Evolutionary conservation across 257 asterid genomes (phyloP), one percentile per base, ranked within the genome.

Genomic region (Solanum piurae): DNA sequence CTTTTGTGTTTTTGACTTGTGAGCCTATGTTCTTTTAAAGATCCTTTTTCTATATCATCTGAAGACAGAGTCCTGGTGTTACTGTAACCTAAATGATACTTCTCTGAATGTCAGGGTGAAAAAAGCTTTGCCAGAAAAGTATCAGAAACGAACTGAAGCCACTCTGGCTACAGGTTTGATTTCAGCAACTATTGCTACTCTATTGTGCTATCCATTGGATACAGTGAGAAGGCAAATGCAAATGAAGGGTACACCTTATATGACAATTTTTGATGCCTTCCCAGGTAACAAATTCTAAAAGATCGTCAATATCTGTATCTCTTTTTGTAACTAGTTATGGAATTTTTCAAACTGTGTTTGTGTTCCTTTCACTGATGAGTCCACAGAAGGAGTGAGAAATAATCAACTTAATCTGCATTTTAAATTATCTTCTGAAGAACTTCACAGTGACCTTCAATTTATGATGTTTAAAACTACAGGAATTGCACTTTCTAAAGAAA

Each of bases 1-100:
- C 89, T 95, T 97, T 92, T 97, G 99, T 71, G 98, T 96, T 90
- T 97, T 97, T 91, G 98, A 97, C 96, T 92, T 97, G 99, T 97
- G 94, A 97, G 99, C 90, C 89, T 91, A 83, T 92, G 87, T 55
- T 92, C 89, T 90, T 60, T 38, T 74, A 88, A 86, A n/a, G 62
- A 89, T 71, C 62, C 42, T 55, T 21, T n/a, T 23, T 88, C n/a
- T 87, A 27, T 27, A 12, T 87, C 52, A 66, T 87, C 14, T 89
- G 69, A 79, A 79, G 83, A 16, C 10, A 27, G 38, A 11, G 84
- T 79, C 40, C 18, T 27, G 66, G 25, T 79, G 85, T 16, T 44
- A 14, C 37, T 18, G 2, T 79, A 44, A 25, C 66, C 5, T 79
- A 25, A 75, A 44, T 79, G 85, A 27, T 21, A 46, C 66, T 79